phyloP scores from a whole-genome alignment of 177 flowering plant species.

The Vitis hybrid region DNA sequence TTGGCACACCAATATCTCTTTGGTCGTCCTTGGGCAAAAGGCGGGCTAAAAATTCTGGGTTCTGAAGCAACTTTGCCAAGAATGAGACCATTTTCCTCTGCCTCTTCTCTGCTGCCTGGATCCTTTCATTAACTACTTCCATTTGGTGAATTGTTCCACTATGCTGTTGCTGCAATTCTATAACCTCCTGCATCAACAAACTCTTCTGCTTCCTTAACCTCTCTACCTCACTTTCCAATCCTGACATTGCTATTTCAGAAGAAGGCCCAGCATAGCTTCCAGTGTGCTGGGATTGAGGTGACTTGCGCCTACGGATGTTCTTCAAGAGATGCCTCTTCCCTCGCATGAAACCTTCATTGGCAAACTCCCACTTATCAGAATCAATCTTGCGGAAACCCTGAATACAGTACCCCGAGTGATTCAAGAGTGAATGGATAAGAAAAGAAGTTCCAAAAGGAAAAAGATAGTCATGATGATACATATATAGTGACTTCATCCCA shows the following conservation, averaged over 20 bases:
- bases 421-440: constrained; percentile 23
- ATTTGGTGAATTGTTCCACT: constrained; percentile 47
- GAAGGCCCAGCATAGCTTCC: constrained; percentile 30
- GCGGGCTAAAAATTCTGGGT: constrained; percentile 58
- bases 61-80: constrained; percentile 68
- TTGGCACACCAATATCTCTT: constrained; percentile 37
- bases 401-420: constrained; percentile 13
- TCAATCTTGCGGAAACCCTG: constrained; percentile 95
- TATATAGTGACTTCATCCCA: neutral
- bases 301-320: constrained; percentile 77
- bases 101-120: constrained; percentile 66
- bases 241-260: constrained; percentile 34
- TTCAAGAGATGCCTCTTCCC: constrained; percentile 75
- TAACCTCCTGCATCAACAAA: constrained; percentile 65
- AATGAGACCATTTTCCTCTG: constrained; percentile 83
- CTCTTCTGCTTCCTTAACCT: constrained; percentile 58
- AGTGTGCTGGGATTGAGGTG: constrained; percentile 51
- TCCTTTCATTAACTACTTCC: constrained; percentile 53
- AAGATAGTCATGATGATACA: neutral
- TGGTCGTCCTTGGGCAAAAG: constrained; percentile 46
- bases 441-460: constrained; percentile 1
- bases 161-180: constrained; percentile 70
- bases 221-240: constrained; percentile 52
- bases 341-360: constrained; percentile 62
- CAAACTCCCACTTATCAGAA: constrained; percentile 86